These are phyloP conservation scores for Phyllosticta citribraziliensis DNA, from an alignment of 2,329 filamentous ascomycete species.

Conservation along the genomic window DNA sequence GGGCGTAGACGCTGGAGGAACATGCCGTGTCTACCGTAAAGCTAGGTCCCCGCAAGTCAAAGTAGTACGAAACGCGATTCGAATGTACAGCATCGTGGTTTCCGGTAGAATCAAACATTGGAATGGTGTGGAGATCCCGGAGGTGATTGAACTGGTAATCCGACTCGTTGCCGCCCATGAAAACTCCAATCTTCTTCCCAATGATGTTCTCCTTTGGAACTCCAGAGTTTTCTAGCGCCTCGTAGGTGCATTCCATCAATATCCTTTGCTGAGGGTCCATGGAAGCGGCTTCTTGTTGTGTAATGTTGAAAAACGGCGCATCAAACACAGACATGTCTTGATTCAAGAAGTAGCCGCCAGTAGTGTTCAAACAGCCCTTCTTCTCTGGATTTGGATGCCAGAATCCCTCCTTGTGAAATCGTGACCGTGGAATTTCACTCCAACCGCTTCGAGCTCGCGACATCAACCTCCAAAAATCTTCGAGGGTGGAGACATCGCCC, in stretches of 20 bases:
- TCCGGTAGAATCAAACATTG: slow-evolving; percentile 10
- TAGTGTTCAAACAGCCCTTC: slow-evolving; percentile 11
- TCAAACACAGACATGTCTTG: slow-evolving; percentile 15
- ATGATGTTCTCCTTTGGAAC: slow-evolving; percentile 11
- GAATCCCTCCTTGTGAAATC: slow-evolving; percentile 25
- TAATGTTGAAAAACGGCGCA: slow-evolving; percentile 17
- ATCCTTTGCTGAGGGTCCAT: slow-evolving; percentile 19
- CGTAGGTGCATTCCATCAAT: slow-evolving; percentile 15
- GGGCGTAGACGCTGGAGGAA: slow-evolving; percentile 19
- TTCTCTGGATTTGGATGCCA: slow-evolving; percentile 26
- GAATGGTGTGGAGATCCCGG: not conserved
- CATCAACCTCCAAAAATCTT: slow-evolving; percentile 27
- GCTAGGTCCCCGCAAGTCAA: slow-evolving; percentile 22
- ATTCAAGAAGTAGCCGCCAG: slow-evolving; percentile 14
- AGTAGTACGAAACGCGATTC: slow-evolving; percentile 23
- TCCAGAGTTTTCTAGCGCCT: slow-evolving; percentile 17
- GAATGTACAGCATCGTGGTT: slow-evolving; percentile 18
- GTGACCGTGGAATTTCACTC: slow-evolving; percentile 26
- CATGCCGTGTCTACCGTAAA: slow-evolving; percentile 25
- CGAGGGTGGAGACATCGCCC: slow-evolving; percentile 22
- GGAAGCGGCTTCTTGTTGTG: slow-evolving; percentile 11
- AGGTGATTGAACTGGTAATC: slow-evolving; percentile 17
- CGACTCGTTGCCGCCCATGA: slow-evolving; percentile 15
- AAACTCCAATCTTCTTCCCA: slow-evolving; percentile 18
- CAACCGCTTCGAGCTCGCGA: slow-evolving; percentile 21